Evolutionary conservation across 768 basidiomycete species (phyloP), one percentile per base, ranked within the genome.

Genomic region (Gloeopeniophorella convolvens): DNA sequence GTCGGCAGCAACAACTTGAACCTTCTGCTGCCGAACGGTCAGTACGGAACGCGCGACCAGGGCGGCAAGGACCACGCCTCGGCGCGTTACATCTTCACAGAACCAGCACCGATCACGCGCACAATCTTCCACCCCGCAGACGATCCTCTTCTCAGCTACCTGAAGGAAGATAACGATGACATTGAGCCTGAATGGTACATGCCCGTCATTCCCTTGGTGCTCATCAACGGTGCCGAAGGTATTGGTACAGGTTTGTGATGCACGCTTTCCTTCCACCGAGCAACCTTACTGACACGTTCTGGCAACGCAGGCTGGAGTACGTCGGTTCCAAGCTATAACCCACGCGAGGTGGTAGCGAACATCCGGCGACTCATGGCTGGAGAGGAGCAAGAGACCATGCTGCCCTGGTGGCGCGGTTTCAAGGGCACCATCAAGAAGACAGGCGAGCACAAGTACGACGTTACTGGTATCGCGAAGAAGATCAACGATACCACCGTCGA

Each of bases 31-130:
- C 96, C 96, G 8, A 83, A 82, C 51, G 96, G 96, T 65, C 94
- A 97, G 70, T 99, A 87, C 68, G 95, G 95, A 68, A 96, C 94
- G 37, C 90, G 95, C 60, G 83, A 83, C 50, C 70, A 79, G 65
- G 96, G 95, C 44, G 95, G 95, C 32, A 97, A 97, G 70, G 94
- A 99, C 64, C 89, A 92, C 59, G 96, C 95, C 45, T 88, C 92
- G 31, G 84, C 94, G 56, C 83, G 96, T 81, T 98, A 99, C 65
- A 95, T 98, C 63, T 88, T 82, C 73, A 98, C 96, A 1, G 74
- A 83, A 57, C 74, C 89, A 18, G 77, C 82, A 15, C 69, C 79
- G 0, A 78, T 95, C 55, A 80, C 92, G 32, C 77, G 91, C 48
- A 67, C 75, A 2, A 62, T 97, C 43, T 95, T 87, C 72, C 80